phyloP scores from a whole-genome alignment of 306 rosid species.

The Fragaria ananassa region DNA sequence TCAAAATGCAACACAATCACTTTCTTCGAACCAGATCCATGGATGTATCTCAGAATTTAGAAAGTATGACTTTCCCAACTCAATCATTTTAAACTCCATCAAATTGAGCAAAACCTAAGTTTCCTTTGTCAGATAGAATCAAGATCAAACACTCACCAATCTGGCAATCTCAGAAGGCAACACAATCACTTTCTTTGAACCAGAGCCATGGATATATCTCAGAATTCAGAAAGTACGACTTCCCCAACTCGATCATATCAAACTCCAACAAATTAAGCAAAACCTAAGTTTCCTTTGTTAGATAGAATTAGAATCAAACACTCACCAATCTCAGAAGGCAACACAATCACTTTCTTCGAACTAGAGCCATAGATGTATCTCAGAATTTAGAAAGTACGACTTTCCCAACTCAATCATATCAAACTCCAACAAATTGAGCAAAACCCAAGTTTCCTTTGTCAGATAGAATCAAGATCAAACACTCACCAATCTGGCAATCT shows the following conservation, averaged over 20 bases:
- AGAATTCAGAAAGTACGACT: no score
- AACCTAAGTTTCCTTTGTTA: no score
- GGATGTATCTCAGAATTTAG: background rate
- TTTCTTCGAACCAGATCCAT: conserved; percentile 21
- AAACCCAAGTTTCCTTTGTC: conserved; percentile 48
- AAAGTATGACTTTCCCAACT: conserved; percentile 7
- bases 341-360: conserved; percentile 39
- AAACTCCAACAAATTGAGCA: background rate
- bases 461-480: conserved; percentile 31
- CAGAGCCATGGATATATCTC: no score
- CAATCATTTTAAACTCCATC: no score
- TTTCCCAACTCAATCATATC: background rate
- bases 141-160: conserved; percentile 13
- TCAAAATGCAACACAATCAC: conserved; percentile 38
- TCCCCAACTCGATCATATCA: conserved; percentile 16
- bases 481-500: background rate
- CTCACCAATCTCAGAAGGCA: conserved; percentile 34
- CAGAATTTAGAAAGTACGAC: conserved; percentile 12
- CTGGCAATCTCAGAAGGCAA: no score
- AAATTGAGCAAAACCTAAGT: conserved; percentile 35
- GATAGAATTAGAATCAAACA: background rate
- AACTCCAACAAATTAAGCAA: conserved; percentile 15
- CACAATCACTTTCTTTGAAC: no score
- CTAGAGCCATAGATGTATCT: background rate
- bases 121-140: conserved; percentile 41